Conservation (phyloP, 306 rosid genomes). For the Fagus sylvatica region DNA sequence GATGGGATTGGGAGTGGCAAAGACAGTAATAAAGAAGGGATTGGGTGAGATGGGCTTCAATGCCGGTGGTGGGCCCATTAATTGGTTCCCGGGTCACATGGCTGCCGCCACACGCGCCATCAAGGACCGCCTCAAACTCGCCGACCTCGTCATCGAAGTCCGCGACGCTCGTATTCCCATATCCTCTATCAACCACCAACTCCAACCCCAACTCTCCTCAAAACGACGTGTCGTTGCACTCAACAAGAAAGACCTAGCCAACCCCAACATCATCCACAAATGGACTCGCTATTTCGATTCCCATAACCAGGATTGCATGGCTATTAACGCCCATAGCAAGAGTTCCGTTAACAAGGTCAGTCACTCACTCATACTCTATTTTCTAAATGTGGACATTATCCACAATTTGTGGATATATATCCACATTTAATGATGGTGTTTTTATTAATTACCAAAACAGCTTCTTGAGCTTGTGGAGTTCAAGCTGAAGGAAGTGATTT, state of each 20-base stretch:
- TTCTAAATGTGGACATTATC: too few species aligned
- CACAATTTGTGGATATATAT: too few species aligned
- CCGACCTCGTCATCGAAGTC: conserved; percentile 86
- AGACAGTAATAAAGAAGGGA: conserved; percentile 57
- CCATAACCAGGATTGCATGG: conserved; percentile 61
- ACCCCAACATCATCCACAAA: conserved; percentile 89
- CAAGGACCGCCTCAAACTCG: conserved; percentile 64
- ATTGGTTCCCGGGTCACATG: conserved; percentile 97
- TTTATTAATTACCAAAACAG: conserved; percentile 11
- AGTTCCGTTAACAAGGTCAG: conserved; percentile 68
- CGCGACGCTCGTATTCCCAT: conserved; percentile 83
- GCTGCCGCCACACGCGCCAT: conserved; percentile 88
- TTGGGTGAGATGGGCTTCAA: conserved; percentile 80
- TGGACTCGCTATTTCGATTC: conserved; percentile 67
- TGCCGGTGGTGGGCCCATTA: conserved; percentile 68
- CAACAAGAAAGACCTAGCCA: conserved; percentile 85
- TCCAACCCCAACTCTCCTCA: conserved; percentile 60
- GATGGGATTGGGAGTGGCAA: conserved; percentile 44
- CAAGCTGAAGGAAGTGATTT: conserved; percentile 75
- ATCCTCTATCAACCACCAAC: conserved; percentile 72
- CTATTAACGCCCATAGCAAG: conserved; percentile 85
- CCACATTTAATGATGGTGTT: neutral
- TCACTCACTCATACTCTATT: neutral
- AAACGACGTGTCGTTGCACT: conserved; percentile 80
- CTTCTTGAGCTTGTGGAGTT: conserved; percentile 82